Conservation (phyloP, 495 filamentous ascomycete species). For the Tuber melanosporum region DNA sequence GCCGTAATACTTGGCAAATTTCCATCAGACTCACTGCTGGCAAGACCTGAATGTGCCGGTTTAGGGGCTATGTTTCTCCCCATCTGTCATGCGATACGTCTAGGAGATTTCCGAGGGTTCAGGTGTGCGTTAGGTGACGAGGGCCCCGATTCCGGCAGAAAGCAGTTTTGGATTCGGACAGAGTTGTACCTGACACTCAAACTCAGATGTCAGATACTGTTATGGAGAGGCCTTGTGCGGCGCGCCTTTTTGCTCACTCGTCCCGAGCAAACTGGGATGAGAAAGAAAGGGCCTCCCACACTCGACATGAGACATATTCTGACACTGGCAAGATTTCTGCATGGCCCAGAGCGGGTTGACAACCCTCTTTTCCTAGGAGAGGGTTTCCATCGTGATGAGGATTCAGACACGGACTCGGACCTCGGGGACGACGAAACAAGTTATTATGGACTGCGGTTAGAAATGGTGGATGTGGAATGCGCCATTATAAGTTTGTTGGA, state of each 20-base stretch:
- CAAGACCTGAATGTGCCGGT: constrained; percentile 63
- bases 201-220: constrained; percentile 67
- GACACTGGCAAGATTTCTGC: constrained; percentile 37
- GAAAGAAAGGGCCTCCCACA: constrained; percentile 49
- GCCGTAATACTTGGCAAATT: constrained; percentile 84
- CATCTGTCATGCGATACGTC: constrained; percentile 63
- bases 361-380: constrained; percentile 45
- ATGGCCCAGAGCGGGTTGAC: constrained; percentile 32
- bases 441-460: constrained; percentile 48
- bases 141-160: constrained; percentile 46
- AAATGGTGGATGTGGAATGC: constrained; percentile 66
- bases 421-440: constrained; percentile 46
- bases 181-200: constrained; percentile 66
- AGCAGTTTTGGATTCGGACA: constrained; percentile 67
- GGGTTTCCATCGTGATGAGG: constrained; percentile 44
- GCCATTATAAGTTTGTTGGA: constrained; percentile 69
- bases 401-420: constrained; percentile 22
- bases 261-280: constrained; percentile 46
- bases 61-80: constrained; percentile 69
- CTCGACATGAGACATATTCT: constrained; percentile 52
- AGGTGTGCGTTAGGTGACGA: constrained; percentile 53
- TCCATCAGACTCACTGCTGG: constrained; percentile 59
- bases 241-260: constrained; percentile 60
- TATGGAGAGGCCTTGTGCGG: constrained; percentile 78
- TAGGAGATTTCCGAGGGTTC: constrained; percentile 73